A percentile compares a stretch with the other conserved stretches of the same genome.
Conservation (phyloP, 495 filamentous ascomycete species). For the Mytilinidion resinicola region DNA sequence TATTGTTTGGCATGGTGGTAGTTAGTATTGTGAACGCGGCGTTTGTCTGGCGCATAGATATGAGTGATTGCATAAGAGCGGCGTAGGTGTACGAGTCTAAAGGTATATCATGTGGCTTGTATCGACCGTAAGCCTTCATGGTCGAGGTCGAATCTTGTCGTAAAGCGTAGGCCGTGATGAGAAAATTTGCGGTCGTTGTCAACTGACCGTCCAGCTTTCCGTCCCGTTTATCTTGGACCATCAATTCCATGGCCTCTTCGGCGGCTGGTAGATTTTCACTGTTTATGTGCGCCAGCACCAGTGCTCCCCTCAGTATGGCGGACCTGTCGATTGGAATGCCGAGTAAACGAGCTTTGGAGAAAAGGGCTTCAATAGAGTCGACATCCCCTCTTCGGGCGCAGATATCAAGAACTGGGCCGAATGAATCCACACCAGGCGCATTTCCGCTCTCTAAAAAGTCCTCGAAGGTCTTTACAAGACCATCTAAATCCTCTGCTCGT, state of each 20-base stretch:
- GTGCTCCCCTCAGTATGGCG: conserved; percentile 40
- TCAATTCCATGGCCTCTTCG: conserved; percentile 31
- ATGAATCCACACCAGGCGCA: conserved; percentile 54
- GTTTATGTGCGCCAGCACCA: conserved; percentile 64
- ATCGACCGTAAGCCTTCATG: conserved; percentile 54
- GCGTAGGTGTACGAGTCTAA: conserved; percentile 67
- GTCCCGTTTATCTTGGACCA: conserved; percentile 34
- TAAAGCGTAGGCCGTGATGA: conserved; percentile 62
- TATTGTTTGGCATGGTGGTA: conserved; percentile 50
- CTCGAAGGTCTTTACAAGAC: conserved; percentile 54
- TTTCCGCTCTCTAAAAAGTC: conserved; percentile 43
- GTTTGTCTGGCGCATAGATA: conserved; percentile 52
- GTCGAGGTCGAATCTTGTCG: conserved; percentile 56
- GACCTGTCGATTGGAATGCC: conserved; percentile 4
- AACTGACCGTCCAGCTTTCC: conserved; percentile 34
- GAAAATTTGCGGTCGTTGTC: conserved; percentile 69
- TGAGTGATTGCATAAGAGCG: conserved; percentile 64
- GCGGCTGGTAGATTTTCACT: conserved; percentile 18
- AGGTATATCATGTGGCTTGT: conserved; percentile 52
- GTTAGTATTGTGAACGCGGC: conserved; percentile 61
- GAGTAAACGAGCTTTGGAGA: conserved; percentile 28
- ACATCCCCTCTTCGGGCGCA: conserved; percentile 69
- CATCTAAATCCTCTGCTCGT: conserved; percentile 57
- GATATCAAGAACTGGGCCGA: conserved; percentile 64
- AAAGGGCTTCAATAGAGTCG: conserved; percentile 57